These are phyloP conservation scores for Sarocladium strictum DNA, from an alignment of 2,329 filamentous ascomycete genomes.

Conservation along the genomic window DNA sequence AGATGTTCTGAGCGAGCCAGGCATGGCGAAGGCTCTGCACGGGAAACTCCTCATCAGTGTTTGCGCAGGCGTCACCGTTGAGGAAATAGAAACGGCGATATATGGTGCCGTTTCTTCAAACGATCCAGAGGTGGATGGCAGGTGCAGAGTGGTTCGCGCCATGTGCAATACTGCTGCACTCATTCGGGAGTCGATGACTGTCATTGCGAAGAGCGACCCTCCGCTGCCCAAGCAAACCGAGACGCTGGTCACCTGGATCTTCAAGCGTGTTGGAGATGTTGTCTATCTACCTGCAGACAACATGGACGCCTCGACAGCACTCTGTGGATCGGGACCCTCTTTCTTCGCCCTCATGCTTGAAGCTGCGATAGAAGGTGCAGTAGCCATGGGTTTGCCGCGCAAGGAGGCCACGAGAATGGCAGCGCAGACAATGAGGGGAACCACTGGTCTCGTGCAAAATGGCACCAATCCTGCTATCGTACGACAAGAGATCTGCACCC, in stretches of 20 bases:
- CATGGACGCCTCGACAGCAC: slow-evolving; percentile 69
- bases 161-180: slow-evolving; percentile 82
- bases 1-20: slow-evolving; percentile 59
- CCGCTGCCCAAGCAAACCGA: slow-evolving; percentile 48
- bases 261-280: slow-evolving; percentile 66
- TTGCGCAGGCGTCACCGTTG: slow-evolving; percentile 66
- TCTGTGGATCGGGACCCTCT: slow-evolving; percentile 69
- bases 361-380: slow-evolving; percentile 68
- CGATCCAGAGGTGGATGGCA: slow-evolving; percentile 37
- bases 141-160: slow-evolving; percentile 65
- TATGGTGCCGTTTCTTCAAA: slow-evolving; percentile 48
- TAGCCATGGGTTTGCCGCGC: slow-evolving; percentile 71
- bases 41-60: slow-evolving; percentile 81
- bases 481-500: slow-evolving; percentile 70
- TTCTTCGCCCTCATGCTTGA: slow-evolving; percentile 74
- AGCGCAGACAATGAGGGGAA: slow-evolving; percentile 71
- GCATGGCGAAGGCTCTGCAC: slow-evolving; percentile 65
- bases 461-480: slow-evolving; percentile 72
- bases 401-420: slow-evolving; percentile 71
- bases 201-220: slow-evolving; percentile 60
- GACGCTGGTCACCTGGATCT: slow-evolving; percentile 67
- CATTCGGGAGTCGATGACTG: slow-evolving; percentile 76
- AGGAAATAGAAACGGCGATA: slow-evolving; percentile 60
- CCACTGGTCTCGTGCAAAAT: slow-evolving; percentile 60
- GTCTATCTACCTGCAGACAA: slow-evolving; percentile 58